Percentiles rank a stretch among this genome's conserved stretches.
phyloP scores from a whole-genome alignment of 2,329 filamentous ascomycete genomes.

The Exophiala alcalophila region DNA sequence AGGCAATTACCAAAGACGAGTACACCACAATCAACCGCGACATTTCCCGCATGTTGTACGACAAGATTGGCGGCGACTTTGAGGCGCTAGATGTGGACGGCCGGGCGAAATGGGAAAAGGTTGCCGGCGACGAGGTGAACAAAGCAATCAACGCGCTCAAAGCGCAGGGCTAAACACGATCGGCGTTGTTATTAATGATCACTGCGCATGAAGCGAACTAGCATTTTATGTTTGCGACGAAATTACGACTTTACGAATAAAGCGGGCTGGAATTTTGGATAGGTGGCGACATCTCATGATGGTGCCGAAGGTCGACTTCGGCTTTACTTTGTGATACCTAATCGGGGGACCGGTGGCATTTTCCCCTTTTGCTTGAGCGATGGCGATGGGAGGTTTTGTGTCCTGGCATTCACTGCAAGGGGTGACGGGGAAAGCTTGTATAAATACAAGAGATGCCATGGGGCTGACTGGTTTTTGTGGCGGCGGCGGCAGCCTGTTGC shows the following conservation, averaged over 20 bases:
- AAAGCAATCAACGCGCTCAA: constrained; percentile 50
- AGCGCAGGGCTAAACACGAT: constrained; percentile 17
- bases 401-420: constrained; percentile 6
- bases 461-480: too few relatives aligned
- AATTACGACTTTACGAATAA: constrained; percentile 19
- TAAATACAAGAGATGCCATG: too few relatives aligned
- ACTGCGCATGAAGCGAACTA: constrained; percentile 6
- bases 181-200: neutral
- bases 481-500: too few relatives aligned
- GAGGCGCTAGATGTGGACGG: constrained; percentile 62
- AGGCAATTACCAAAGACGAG: constrained; percentile 78
- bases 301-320: neutral
- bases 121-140: constrained; percentile 75
- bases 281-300: constrained; percentile 2
- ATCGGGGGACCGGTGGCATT: too few relatives aligned
- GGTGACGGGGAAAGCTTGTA: too few relatives aligned
- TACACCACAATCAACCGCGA: constrained; percentile 90
- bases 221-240: constrained; percentile 9
- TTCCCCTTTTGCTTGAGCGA: constrained; percentile 13
- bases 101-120: constrained; percentile 68
- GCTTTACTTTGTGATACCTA: too few relatives aligned
- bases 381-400: constrained; percentile 14
- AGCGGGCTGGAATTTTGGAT: constrained; percentile 7
- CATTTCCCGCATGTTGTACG: constrained; percentile 85
- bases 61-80: constrained; percentile 55